Evolutionary conservation across 139 green algal species (phyloP).

Genomic region (Chlamydomonas incerta): DNA sequence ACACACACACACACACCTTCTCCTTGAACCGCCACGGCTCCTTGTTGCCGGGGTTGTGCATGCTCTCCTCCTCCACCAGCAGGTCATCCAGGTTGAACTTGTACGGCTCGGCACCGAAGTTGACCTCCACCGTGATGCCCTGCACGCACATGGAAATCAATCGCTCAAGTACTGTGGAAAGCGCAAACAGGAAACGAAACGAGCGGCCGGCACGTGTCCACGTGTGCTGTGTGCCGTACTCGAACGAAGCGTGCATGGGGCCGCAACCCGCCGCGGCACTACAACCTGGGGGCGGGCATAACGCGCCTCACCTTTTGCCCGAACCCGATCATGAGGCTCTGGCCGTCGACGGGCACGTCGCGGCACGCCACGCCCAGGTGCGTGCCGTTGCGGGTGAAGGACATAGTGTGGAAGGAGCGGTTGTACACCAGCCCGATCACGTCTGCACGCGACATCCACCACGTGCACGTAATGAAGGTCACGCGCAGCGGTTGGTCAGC

Average conservation of each 20-base stretch:
- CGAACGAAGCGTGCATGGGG: too few species aligned
- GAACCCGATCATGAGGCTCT: background rate
- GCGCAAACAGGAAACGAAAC: too few species aligned
- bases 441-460: too few species aligned
- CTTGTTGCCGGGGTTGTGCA: background rate
- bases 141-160: background rate
- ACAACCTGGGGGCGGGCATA: too few species aligned
- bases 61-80: background rate
- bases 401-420: background rate
- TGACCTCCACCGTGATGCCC: background rate
- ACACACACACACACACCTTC: too few species aligned
- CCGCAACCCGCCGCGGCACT: too few species aligned
- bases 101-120: background rate
- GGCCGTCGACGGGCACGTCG: background rate
- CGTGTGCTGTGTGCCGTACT: too few species aligned
- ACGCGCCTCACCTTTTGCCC: background rate
- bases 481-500: too few species aligned
- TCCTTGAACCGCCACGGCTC: background rate
- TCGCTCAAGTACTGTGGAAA: too few species aligned
- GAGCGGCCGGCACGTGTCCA: too few species aligned
- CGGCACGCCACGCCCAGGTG: background rate
- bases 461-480: too few species aligned
- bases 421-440: slow-evolving; percentile 12
- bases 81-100: background rate
- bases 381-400: slow-evolving; percentile 2